Base-by-base conservation (phyloP, 2,329 filamentous ascomycete species). In the Colletotrichum echinochloae region DNA sequence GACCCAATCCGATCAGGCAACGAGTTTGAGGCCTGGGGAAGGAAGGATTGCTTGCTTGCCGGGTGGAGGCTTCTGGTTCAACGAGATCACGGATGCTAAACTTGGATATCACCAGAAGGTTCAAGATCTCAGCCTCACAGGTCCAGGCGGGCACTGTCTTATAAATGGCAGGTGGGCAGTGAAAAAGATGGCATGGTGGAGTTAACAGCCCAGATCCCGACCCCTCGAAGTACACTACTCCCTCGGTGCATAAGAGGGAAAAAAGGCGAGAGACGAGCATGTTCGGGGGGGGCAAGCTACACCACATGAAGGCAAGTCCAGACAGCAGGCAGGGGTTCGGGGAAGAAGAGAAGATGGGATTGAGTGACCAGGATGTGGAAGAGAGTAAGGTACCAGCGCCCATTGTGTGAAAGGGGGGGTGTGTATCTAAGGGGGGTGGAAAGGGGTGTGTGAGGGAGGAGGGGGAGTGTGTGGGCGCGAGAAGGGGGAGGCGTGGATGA, bases 81-180 rank as follows among this genome's bases (percentile, higher is more conserved):
- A 72, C 57, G 56, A 71, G 68, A 71, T 67, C 63, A 66, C 67
- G 33, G 70, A 70, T 70, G 66, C 72, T 73, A 73, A 66, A 70
- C 68, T 73, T 73, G 72, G 72, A 71, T 66, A 73, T 73, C 72
- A 72, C 65, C 61, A 71, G 64, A 72, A 67, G 68, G 72, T 72
- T 72, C 56, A 65, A 72, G 62, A 69, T 72, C 72, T 73, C 72
- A 73, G 72, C 72, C 72, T 73, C 72, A 73, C 49, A 61, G 66
- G 70, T 56, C 71, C 35, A 70, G 69, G 69, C 61, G 71, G 71
- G 64, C 69, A 69, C 59, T 55, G 69, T 64, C 71, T 72, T 72
- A 72, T 72, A 71, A 72, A 71, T 72, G 71, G 71, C 39, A 69
- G 63, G 68, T 61, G 68, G 71, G 71, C 71, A 72, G 71, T 71